These are phyloP conservation scores for Zygosaccharomyces pseudorouxii DNA, from an alignment of 805 yeast species.

Conservation along the genomic window DNA sequence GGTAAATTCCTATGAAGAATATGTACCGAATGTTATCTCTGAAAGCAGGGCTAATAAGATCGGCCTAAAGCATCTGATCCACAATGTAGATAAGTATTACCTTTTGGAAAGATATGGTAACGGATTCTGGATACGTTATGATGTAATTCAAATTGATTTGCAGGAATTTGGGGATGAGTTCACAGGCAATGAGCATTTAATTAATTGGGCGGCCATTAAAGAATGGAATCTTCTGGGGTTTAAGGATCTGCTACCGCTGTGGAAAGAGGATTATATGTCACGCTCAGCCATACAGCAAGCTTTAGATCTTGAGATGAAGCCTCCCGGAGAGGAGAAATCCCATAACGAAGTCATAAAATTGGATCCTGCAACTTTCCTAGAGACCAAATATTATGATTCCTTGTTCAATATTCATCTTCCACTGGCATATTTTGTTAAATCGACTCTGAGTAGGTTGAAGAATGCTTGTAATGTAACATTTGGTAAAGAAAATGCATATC, in stretches of 20 bases:
- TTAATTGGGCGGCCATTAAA: neutral
- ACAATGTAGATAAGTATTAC: neutral
- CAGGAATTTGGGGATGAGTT: constrained; percentile 5
- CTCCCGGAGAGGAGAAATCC: constrained; percentile 5
- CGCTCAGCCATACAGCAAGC: neutral
- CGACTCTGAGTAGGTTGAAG: constrained; percentile 44
- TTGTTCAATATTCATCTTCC: constrained; percentile 37
- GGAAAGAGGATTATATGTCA: constrained; percentile 11
- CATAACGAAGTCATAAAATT: neutral
- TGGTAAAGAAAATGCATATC: constrained; percentile 15
- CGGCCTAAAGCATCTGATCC: constrained; percentile 1
- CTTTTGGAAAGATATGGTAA: constrained; percentile 24
- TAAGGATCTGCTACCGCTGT: constrained; percentile 12
- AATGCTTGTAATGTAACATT: constrained; percentile 38
- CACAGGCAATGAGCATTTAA: neutral
- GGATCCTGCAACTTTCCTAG: constrained; percentile 27
- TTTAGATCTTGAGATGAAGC: constrained; percentile 10
- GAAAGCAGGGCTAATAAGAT: constrained; percentile 3
- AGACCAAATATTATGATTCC: constrained; percentile 35
- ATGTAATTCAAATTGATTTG: constrained; percentile 3
- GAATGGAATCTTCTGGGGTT: constrained; percentile 11
- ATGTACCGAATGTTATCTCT: neutral
- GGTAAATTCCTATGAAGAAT: constrained; percentile 6
- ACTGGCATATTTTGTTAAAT: constrained; percentile 42
- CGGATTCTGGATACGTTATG: constrained; percentile 20